Conservation (phyloP, 305 asterid species). For the Fraxinus latifolia region DNA sequence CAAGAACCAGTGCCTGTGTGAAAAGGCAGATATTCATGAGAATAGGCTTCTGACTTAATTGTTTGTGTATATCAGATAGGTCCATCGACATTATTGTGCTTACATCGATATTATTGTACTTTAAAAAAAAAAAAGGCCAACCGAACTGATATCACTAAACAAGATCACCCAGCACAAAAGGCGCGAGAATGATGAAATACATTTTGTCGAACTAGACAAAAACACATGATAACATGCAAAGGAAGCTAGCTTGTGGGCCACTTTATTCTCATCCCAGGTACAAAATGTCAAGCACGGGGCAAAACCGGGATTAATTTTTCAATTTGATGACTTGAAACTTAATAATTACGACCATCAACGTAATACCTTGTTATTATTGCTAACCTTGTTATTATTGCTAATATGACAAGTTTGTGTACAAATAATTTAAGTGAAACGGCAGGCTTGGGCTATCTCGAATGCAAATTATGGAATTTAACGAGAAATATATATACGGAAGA, state of each 20-base stretch:
- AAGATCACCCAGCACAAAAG: no score
- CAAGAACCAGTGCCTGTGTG: conserved; percentile 39
- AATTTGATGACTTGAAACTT: not conserved
- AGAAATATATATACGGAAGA: no score
- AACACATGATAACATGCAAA: no score
- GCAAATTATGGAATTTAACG: no score
- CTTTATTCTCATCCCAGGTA: no score
- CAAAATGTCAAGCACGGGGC: not conserved
- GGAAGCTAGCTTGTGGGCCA: no score
- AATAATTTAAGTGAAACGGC: not conserved
- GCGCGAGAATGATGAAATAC: no score
- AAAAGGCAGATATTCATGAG: not conserved
- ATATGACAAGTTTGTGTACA: not conserved
- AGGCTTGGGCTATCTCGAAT: no score
- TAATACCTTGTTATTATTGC: not conserved
- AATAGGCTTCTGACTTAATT: not conserved
- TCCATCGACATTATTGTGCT: conserved; percentile 11
- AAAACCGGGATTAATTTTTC: not conserved
- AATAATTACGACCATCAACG: not conserved
- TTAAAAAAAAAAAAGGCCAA: no score
- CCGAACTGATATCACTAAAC: no score
- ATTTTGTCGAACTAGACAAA: no score
- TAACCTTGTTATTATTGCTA: not conserved
- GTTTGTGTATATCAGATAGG: not conserved
- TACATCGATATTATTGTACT: conserved; percentile 55